Percentiles rank a stretch among this genome's conserved stretches.
Conservation (phyloP, 768 basidiomycete genomes). For the Calocybe cyanea region DNA sequence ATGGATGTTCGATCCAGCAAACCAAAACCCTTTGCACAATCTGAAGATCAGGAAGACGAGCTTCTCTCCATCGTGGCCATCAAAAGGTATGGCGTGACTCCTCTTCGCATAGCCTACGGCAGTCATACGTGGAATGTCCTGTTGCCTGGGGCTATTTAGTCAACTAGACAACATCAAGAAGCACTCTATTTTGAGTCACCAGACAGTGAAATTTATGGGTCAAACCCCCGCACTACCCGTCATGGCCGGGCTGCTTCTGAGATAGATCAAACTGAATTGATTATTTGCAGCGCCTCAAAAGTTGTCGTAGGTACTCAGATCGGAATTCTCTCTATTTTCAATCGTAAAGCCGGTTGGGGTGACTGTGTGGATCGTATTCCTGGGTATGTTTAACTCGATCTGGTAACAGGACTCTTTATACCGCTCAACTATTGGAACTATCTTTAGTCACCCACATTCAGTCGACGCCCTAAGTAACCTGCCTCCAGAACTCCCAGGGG, state of each 20-base stretch:
- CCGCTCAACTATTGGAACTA: constrained; percentile 7
- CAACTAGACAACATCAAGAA: constrained; percentile 3
- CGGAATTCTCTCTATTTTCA: constrained; percentile 88
- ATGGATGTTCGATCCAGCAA: constrained; percentile 87
- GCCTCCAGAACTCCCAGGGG: constrained; percentile 55
- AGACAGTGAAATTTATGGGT: not conserved
- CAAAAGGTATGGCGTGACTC: constrained; percentile 54
- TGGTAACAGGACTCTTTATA: not conserved
- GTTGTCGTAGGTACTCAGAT: constrained; percentile 85
- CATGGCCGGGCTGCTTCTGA: not conserved
- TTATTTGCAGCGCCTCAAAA: constrained; percentile 59
- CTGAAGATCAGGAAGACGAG: constrained; percentile 96
- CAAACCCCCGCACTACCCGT: constrained; percentile 2
- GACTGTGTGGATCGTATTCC: constrained; percentile 91
- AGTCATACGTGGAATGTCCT: constrained; percentile 5
- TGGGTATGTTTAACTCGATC: constrained; percentile 47
- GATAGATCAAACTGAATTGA: constrained; percentile 13
- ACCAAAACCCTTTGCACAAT: constrained; percentile 72
- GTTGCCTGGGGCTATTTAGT: constrained; percentile 2
- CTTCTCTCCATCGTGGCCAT: constrained; percentile 82
- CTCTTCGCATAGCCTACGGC: constrained; percentile 2
- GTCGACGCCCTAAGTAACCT: constrained; percentile 82
- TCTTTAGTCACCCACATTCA: constrained; percentile 78
- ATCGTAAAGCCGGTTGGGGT: constrained; percentile 81
- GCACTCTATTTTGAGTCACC: constrained; percentile 1